phyloP scores from a whole-genome alignment of 257 asterid genomes.

The Ajuga chamaepitys region DNA sequence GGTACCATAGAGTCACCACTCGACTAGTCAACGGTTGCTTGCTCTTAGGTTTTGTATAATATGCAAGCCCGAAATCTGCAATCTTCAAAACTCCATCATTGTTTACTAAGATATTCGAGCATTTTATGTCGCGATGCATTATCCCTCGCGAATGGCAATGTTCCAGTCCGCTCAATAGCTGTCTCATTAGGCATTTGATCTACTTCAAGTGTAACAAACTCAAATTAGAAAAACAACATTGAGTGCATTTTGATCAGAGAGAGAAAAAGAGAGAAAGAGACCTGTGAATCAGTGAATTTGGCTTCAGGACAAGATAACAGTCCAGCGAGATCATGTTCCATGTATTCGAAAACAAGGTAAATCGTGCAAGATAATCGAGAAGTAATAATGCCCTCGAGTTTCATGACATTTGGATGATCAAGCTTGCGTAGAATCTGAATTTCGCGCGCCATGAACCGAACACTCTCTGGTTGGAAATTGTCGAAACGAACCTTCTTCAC shows the following conservation, averaged over 20 bases:
- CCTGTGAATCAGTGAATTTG: constrained; percentile 88
- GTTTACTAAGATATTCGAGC: constrained; percentile 75
- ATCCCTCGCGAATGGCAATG: constrained; percentile 85
- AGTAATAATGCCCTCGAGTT: constrained; percentile 86
- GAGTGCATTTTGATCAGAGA: no score
- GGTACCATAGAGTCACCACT: constrained; percentile 94
- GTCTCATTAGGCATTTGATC: constrained; percentile 83
- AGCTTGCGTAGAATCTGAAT: constrained; percentile 71
- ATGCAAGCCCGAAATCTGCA: constrained; percentile 90
- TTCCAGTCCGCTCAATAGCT: constrained; percentile 69
- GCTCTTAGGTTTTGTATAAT: constrained; percentile 40
- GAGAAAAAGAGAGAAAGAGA: not conserved
- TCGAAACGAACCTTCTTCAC: constrained; percentile 92
- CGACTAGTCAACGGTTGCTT: constrained; percentile 75
- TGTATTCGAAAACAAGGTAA: constrained; percentile 92
- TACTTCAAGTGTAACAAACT: constrained; percentile 24
- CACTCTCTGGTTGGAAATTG: constrained; percentile 88
- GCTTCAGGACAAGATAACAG: constrained; percentile 67
- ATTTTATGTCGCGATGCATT: constrained; percentile 83
- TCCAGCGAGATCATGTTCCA: constrained; percentile 97
- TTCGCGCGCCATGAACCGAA: constrained; percentile 89
- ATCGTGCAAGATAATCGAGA: constrained; percentile 70
- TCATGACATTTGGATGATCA: constrained; percentile 89
- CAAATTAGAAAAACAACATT: not conserved
- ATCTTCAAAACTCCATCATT: constrained; percentile 76